Evolutionary conservation across 2,329 filamentous ascomycete genomes (phyloP).

Genomic region (Neonectria sp.): DNA sequence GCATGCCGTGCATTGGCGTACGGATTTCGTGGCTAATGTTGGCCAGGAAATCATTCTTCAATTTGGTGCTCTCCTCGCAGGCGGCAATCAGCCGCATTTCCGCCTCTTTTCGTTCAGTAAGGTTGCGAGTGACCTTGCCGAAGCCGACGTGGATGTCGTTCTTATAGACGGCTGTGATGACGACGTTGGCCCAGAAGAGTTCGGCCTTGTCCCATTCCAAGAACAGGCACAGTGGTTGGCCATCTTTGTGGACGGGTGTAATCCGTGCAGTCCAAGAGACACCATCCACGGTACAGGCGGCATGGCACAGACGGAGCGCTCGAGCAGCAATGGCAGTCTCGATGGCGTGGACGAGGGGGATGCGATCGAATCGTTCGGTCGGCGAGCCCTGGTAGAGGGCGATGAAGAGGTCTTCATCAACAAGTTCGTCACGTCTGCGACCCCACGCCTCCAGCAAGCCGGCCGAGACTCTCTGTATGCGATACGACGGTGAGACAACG

Average conservation of each 20-base stretch:
- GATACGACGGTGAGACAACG: slow-evolving; percentile 49
- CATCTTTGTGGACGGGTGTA: slow-evolving; percentile 49
- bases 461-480: slow-evolving; percentile 49
- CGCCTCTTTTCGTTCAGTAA: slow-evolving; percentile 69
- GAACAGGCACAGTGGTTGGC: slow-evolving; percentile 49
- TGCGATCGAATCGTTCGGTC: slow-evolving; percentile 45
- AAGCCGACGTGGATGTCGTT: slow-evolving; percentile 69
- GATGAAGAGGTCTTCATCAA: slow-evolving; percentile 48
- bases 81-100: slow-evolving; percentile 70
- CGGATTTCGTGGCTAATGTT: slow-evolving; percentile 77
- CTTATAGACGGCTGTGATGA: slow-evolving; percentile 70
- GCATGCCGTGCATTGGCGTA: slow-evolving; percentile 76
- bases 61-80: slow-evolving; percentile 73
- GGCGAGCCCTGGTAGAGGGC: slow-evolving; percentile 48
- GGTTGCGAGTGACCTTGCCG: slow-evolving; percentile 71
- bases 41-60: slow-evolving; percentile 74
- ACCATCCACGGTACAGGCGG: slow-evolving; percentile 29
- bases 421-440: slow-evolving; percentile 42
- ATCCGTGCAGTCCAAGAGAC: slow-evolving; percentile 51
- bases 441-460: slow-evolving; percentile 49
- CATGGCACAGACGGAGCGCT: slow-evolving; percentile 43
- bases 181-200: slow-evolving; percentile 72
- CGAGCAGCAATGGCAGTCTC: slow-evolving; percentile 49
- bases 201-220: slow-evolving; percentile 51
- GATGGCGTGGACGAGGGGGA: slow-evolving; percentile 46